Base-by-base conservation (phyloP, 805 yeast species). In the Yueomyces sp. region DNA sequence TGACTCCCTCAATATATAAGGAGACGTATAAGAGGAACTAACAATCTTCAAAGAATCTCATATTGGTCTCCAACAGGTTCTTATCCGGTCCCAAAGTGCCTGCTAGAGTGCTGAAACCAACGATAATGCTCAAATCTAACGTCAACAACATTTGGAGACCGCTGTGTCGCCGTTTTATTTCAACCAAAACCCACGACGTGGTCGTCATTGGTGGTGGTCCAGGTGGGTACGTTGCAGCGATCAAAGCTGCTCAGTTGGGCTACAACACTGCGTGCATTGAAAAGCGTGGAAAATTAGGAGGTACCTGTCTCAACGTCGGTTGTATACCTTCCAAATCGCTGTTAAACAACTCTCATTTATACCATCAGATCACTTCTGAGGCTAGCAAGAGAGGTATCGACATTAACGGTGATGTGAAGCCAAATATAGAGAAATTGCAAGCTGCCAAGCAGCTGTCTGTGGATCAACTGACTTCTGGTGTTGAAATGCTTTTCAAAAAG, bases 161-260 rank as follows among this genome's bases (percentile, higher is more conserved):
- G 19, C 19, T 19, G 19, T 19, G 19, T 19, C 19, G 19, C 19
- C 19, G 28, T 11, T 49, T 48, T 42, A 53, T 61, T 32, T 54
- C 53, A 26, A 52, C 51, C 41, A 55, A 69, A 56, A 80, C 81
- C 60, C 92, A 85, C 63, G 97, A 92, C 59, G 77, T 92, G 44
- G 94, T 90, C 44, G 85, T 92, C 55, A 83, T 92, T 60, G 99
- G 99, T 54, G 97, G 96, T 57, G 99, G 99, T 47, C 99, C 99
- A 54, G 99, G 97, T 66, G 99, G 99, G 49, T 92, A 92, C 65
- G 92, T 92, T 56, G 97, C 96, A 44, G 98, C 99, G 59, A 92
- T 92, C 66, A 90, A 86, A 67, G 96, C 96, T 47, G 98, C 98
- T 42, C 99, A 92, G 72, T 73, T 88, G 48, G 96, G 96, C 38